Conservation (phyloP, 148 eudicot species). For the Simmondsia chinensis region DNA sequence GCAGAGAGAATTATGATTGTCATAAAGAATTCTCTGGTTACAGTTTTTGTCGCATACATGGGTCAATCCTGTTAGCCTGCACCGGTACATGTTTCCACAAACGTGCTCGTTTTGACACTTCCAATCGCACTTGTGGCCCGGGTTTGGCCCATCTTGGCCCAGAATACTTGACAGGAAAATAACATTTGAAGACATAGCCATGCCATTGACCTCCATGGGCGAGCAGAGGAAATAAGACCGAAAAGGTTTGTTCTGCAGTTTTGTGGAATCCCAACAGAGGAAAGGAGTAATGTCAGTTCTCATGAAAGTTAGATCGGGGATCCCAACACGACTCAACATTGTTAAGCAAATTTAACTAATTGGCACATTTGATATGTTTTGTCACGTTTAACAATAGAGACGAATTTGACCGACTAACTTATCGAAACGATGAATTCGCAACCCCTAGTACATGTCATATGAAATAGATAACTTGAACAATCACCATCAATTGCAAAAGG, state of each 20-base stretch:
- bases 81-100: slow-evolving; percentile 87
- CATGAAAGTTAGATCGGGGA: not conserved
- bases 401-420: too few relatives aligned
- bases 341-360: not conserved
- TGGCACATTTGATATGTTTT: not conserved
- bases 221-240: too few relatives aligned
- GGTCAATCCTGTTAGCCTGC: slow-evolving; percentile 85
- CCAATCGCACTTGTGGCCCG: slow-evolving; percentile 92
- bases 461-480: too few relatives aligned
- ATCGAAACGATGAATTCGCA: too few relatives aligned
- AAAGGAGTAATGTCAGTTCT: slow-evolving; percentile 26
- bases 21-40: slow-evolving; percentile 88
- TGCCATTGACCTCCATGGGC: slow-evolving; percentile 78
- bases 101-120: slow-evolving; percentile 80
- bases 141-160: slow-evolving; percentile 70
- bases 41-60: slow-evolving; percentile 98
- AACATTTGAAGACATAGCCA: slow-evolving; percentile 75
- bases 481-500: too few relatives aligned
- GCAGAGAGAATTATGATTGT: slow-evolving; percentile 86
- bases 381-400: too few relatives aligned
- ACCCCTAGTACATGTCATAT: too few relatives aligned
- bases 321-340: slow-evolving; percentile 1
- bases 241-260: too few relatives aligned
- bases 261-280: slow-evolving; percentile 46
- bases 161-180: slow-evolving; percentile 76